Evolutionary conservation across 345 rosid species (phyloP), one percentile per base, ranked within the genome.

Genomic region (Psidium friedrichsthalianum): DNA sequence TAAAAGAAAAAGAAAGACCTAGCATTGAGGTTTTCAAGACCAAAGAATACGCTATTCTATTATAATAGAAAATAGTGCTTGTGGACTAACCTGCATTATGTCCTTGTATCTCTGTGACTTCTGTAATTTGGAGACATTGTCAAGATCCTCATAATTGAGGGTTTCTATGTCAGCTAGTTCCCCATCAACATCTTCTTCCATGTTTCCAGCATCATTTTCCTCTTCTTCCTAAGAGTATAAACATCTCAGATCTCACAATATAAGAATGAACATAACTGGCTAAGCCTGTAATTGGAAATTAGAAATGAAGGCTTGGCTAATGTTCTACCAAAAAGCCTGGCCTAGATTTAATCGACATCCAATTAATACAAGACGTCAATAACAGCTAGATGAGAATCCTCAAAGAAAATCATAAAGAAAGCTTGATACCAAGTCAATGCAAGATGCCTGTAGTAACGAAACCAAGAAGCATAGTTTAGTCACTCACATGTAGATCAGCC

Each of bases 71-170:
- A 81, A 15, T 22, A 25, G n/a, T 80, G 32, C 12, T 27, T 21
- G 56, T 36, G 69, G 21, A 89, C 93, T 12, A 56, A 94, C 98
- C 95, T 93, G 95, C 93, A 95, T 94, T 25, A 96, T 92, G 86
- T 96, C 98, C 82, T 84, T 86, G 85, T 91, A 96, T 91, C 98
- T 93, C 90, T 94, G 97, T 47, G 95, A 89, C 85, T 90, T 96
- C 91, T 95, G 98, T 80, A 96, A 88, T 90, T 96, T 96, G 3
- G 98, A 94, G 80, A 96, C 98, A 85, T 89, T 91, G 56, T 94
- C 96, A 84, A 95, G 91, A 89, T 96, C 99, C 88, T 94, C 98
- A 58, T 95, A 94, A 83, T 94, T 94, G 69, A 95, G 95, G 47
- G 93, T 86, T 86, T 96, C 98, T 74, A 96, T 86, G 74, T 95